Evolutionary conservation across 495 filamentous ascomycete genomes (phyloP).

Genomic region (Aspergillus kassunensis): DNA sequence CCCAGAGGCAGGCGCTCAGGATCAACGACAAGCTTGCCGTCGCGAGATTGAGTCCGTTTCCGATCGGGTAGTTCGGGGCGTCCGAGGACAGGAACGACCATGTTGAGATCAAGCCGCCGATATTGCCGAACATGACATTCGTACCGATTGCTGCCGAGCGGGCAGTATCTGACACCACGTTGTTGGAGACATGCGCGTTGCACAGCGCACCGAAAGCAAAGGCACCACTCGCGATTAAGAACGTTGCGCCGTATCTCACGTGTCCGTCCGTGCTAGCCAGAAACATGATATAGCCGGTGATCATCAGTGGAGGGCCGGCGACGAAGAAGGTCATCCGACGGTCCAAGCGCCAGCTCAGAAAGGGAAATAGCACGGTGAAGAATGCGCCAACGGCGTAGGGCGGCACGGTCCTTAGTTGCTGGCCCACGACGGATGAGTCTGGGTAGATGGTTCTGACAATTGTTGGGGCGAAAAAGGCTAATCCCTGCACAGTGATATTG

Average conservation of each 20-base stretch:
- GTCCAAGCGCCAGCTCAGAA: constrained; percentile 57
- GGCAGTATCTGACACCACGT: constrained; percentile 68
- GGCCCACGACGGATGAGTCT: constrained; percentile 47
- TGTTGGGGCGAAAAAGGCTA: constrained; percentile 70
- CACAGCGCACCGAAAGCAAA: constrained; percentile 57
- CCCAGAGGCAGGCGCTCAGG: constrained; percentile 38
- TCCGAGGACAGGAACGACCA: constrained; percentile 66
- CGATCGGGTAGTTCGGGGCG: constrained; percentile 65
- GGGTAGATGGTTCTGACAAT: constrained; percentile 64
- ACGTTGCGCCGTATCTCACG: constrained; percentile 67
- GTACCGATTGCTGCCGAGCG: constrained; percentile 61
- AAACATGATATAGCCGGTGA: constrained; percentile 71
- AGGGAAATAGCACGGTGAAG: constrained; percentile 60
- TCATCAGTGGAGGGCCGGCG: constrained; percentile 48
- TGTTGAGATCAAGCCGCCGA: constrained; percentile 67
- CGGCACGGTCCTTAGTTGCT: constrained; percentile 66
- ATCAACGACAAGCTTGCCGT: constrained; percentile 51
- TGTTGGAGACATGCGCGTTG: constrained; percentile 63
- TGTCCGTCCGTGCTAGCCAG: constrained; percentile 48
- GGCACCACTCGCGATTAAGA: constrained; percentile 59
- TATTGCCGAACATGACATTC: constrained; percentile 67
- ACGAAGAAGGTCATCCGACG: constrained; percentile 46
- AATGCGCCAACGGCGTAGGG: constrained; percentile 67
- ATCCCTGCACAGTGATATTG: constrained; percentile 53
- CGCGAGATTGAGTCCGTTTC: constrained; percentile 71